Conservation (phyloP, 768 basidiomycete species). For the Lyophyllum shimeji region DNA sequence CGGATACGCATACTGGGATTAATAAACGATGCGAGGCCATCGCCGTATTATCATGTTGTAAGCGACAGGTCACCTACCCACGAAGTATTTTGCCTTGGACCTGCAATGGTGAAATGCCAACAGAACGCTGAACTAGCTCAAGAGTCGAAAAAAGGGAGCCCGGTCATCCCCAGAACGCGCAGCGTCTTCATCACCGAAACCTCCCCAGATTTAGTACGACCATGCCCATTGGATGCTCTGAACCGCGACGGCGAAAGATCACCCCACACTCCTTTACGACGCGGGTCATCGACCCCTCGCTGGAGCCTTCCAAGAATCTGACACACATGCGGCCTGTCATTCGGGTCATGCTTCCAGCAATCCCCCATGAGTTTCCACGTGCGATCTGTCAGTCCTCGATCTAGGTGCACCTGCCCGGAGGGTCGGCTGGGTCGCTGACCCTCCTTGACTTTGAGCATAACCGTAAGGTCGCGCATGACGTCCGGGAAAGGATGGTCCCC, state of each 20-base stretch:
- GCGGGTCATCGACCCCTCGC: not conserved
- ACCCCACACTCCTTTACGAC: constrained; percentile 1
- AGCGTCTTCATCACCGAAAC: constrained; percentile 1
- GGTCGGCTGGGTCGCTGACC: constrained; percentile 6
- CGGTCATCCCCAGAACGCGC: constrained; percentile 2
- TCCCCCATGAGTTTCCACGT: constrained; percentile 11
- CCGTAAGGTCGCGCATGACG: constrained; percentile 15
- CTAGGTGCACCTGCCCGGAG: not conserved
- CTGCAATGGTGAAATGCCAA: too few species aligned
- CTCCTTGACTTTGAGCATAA: constrained; percentile 18
- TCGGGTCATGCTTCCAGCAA: constrained; percentile 8
- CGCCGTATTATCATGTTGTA: too few species aligned
- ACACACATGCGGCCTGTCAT: not conserved
- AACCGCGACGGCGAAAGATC: constrained; percentile 1
- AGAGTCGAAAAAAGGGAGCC: not conserved
- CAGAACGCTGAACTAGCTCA: not conserved
- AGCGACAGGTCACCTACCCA: too few species aligned
- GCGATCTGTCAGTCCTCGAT: constrained; percentile 8
- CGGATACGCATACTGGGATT: too few species aligned
- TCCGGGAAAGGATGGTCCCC: constrained; percentile 27
- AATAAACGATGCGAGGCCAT: too few species aligned
- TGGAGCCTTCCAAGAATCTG: constrained; percentile 4
- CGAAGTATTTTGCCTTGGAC: too few species aligned
- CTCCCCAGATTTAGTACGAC: not conserved
- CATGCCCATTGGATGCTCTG: constrained; percentile 3